Evolutionary conservation across 495 filamentous ascomycete genomes (phyloP).

Genomic region (Hyaloscypha hepaticicola): DNA sequence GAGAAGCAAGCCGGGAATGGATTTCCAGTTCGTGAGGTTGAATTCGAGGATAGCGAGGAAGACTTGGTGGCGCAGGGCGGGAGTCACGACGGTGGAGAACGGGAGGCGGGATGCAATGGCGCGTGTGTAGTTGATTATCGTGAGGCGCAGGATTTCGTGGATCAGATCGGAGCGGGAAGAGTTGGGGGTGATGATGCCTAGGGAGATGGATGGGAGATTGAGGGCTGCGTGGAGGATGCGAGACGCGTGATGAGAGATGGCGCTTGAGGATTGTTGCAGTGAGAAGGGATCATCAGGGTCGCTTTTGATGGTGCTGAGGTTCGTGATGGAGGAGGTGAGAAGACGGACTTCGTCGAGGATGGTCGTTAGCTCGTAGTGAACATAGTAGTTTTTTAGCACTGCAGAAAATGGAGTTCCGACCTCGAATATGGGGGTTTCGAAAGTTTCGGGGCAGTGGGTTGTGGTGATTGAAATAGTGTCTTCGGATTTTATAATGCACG

Average conservation of each 20-base stretch:
- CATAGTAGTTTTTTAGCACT: neutral
- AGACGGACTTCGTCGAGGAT: conserved; percentile 1
- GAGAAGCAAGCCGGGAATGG: neutral
- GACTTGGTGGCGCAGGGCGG: neutral
- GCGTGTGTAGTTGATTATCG: neutral
- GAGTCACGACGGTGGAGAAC: neutral
- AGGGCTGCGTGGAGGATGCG: neutral
- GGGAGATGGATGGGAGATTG: neutral
- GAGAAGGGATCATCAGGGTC: neutral
- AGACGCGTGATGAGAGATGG: neutral
- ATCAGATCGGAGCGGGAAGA: neutral
- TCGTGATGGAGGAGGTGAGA: neutral
- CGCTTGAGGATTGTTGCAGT: neutral
- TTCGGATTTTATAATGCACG: neutral
- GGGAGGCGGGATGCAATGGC: neutral
- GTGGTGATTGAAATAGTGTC: neutral
- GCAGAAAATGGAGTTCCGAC: neutral
- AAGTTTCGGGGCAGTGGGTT: neutral
- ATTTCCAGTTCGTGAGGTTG: neutral
- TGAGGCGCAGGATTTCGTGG: neutral
- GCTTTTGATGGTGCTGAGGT: neutral
- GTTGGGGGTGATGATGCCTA: neutral
- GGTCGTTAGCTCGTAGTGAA: neutral
- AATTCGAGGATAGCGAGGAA: neutral
- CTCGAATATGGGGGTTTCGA: neutral